A percentile compares a stretch with the other conserved stretches of the same genome.
Conservation (phyloP, 768 basidiomycete genomes). For the Cantharellus cinnabarinus region DNA sequence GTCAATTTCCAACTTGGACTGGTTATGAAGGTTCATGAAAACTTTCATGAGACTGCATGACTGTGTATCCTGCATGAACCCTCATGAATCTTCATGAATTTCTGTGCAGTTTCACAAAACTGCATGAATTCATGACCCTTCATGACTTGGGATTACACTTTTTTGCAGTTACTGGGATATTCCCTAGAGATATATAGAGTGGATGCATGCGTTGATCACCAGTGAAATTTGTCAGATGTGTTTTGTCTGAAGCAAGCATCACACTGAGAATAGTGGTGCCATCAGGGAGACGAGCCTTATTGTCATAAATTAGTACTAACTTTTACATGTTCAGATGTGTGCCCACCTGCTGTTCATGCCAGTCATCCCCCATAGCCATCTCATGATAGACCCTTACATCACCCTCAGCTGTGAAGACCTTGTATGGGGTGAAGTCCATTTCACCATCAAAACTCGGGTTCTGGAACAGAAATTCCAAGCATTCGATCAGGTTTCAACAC, state of each 20-base stretch:
- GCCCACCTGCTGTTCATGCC: slow-evolving; percentile 1
- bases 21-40: no score
- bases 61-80: no score
- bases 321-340: not conserved
- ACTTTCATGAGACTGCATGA: no score
- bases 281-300: not conserved
- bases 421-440: not conserved
- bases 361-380: not conserved
- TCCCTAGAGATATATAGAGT: slow-evolving; percentile 4
- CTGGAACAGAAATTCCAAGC: not conserved
- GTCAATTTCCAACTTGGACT: no score
- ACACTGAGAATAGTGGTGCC: slow-evolving; percentile 3
- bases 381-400: not conserved
- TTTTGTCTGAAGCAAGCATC: slow-evolving; percentile 6
- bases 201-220: slow-evolving; percentile 1
- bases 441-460: not conserved
- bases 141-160: no score
- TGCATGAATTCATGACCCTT: no score
- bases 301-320: not conserved
- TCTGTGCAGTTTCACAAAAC: no score
- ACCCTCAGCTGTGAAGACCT: slow-evolving; percentile 7
- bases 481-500: slow-evolving; percentile 2
- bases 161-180: slow-evolving; percentile 9
- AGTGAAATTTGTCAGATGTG: slow-evolving; percentile 3
- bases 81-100: no score